Evolutionary conservation across 139 green algal species (phyloP).

Genomic region (Protoeuglena noctilucae): DNA sequence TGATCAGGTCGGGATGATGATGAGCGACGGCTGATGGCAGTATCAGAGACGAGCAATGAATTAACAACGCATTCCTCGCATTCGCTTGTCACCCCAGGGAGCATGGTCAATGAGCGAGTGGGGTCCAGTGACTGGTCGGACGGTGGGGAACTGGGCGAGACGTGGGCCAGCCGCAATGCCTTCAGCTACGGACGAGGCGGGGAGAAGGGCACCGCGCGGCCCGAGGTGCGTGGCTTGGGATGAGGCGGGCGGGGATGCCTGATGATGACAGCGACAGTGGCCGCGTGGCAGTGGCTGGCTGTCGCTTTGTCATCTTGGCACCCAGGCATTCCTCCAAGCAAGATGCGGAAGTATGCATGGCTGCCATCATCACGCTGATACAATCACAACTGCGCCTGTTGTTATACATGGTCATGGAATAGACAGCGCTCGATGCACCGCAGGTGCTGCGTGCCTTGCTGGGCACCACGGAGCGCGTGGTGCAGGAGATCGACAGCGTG

Average conservation of each 20-base stretch:
- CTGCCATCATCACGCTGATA: no score
- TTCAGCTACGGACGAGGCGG: conserved; percentile 72
- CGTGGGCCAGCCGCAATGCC: conserved; percentile 81
- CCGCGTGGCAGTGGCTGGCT: no score
- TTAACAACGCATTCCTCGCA: background rate
- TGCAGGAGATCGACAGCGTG: conserved; percentile 87
- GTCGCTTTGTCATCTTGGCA: no score
- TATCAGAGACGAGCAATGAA: no score
- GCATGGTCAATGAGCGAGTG: conserved; percentile 97
- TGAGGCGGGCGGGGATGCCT: conserved; percentile 12
- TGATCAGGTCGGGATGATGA: no score
- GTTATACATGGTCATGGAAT: background rate
- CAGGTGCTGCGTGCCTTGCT: conserved; percentile 42
- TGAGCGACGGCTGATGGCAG: no score
- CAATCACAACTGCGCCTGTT: background rate
- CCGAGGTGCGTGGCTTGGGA: conserved; percentile 69
- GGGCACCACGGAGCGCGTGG: conserved; percentile 61
- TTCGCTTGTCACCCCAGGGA: conserved; percentile 74
- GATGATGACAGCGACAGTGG: no score
- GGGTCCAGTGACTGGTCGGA: conserved; percentile 51
- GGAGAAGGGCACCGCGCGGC: conserved; percentile 40
- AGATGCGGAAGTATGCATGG: no score
- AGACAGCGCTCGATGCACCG: no score
- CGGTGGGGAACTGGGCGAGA: conserved; percentile 79
- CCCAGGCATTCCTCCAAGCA: no score